A percentile compares a stretch with the other conserved stretches of the same genome.
Evolutionary conservation across 495 filamentous ascomycete genomes (phyloP).

Genomic region (Tuber umbilicatum): DNA sequence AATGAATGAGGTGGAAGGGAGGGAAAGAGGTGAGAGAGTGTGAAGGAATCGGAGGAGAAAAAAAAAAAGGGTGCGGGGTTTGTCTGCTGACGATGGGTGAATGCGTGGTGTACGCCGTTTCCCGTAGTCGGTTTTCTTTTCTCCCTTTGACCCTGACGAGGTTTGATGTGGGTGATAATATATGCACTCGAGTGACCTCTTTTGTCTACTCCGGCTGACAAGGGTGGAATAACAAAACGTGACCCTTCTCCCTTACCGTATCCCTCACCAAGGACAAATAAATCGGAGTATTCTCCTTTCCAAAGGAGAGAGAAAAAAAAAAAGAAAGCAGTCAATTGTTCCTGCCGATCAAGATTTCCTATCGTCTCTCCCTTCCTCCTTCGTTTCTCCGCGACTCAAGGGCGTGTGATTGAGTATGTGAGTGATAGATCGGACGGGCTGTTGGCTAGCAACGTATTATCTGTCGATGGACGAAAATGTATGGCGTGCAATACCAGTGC

Average conservation of each 20-base stretch:
- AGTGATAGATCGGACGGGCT: slow-evolving; percentile 3
- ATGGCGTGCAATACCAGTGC: slow-evolving; percentile 1
- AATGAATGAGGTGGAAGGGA: slow-evolving; percentile 1
- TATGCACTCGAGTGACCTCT: not conserved
- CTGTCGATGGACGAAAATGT: not conserved
- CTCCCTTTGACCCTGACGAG: not conserved
- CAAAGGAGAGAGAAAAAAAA: not conserved
- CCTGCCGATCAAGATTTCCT: not conserved
- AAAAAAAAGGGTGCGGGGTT: not conserved
- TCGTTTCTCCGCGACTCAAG: not conserved
- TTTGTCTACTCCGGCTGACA: not conserved
- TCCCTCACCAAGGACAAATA: not conserved
- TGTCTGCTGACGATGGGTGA: slow-evolving; percentile 2
- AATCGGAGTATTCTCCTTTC: slow-evolving; percentile 4
- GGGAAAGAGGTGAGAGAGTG: not conserved
- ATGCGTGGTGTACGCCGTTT: not conserved
- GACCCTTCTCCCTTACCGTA: not conserved
- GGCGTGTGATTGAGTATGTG: not conserved
- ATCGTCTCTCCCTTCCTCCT: not conserved
- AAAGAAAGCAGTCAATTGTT: not conserved
- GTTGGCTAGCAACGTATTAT: slow-evolving; percentile 3
- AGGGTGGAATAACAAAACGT: not conserved
- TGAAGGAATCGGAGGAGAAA: not conserved
- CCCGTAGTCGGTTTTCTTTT: slow-evolving; percentile 1
- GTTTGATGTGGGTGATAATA: slow-evolving; percentile 5